These are phyloP conservation scores for Trametes maxima DNA, from an alignment of 768 basidiomycete species.

Conservation along the genomic window DNA sequence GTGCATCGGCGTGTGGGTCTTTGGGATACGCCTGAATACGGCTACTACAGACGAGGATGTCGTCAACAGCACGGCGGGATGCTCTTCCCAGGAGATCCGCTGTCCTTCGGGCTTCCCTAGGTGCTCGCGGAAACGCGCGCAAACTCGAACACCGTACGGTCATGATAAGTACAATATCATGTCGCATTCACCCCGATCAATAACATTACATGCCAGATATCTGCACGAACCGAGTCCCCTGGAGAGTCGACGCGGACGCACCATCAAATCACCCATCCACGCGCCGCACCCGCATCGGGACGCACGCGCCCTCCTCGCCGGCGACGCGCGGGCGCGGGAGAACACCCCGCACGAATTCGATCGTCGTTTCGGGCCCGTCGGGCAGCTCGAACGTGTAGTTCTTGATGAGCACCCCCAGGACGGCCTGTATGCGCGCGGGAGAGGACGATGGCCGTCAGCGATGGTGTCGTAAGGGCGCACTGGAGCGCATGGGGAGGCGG, in stretches of 20 bases:
- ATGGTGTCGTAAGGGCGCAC: not conserved
- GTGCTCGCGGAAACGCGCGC: no score
- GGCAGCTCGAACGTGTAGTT: slow-evolving; percentile 45
- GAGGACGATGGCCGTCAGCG: not conserved
- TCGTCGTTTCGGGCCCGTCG: slow-evolving; percentile 33
- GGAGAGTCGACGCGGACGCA: not conserved
- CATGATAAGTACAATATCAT: no score
- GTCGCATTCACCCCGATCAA: no score
- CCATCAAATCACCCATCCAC: slow-evolving; percentile 15
- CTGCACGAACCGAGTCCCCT: no score
- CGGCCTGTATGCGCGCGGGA: slow-evolving; percentile 35
- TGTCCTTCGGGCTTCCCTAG: no score
- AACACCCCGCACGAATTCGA: slow-evolving; percentile 31
- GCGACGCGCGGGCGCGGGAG: slow-evolving; percentile 28
- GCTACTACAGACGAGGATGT: no score
- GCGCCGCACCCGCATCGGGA: slow-evolving; percentile 31
- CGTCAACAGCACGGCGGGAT: no score
- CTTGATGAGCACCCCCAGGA: slow-evolving; percentile 44
- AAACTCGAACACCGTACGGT: no score
- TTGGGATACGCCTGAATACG: no score
- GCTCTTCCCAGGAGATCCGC: no score
- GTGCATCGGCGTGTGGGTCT: no score
- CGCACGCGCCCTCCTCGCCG: slow-evolving; percentile 27
- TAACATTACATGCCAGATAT: no score
- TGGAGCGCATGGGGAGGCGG: not conserved